Evolutionary conservation across 2,329 filamentous ascomycete genomes (phyloP).

Genomic region (Xylaria polymorpha): DNA sequence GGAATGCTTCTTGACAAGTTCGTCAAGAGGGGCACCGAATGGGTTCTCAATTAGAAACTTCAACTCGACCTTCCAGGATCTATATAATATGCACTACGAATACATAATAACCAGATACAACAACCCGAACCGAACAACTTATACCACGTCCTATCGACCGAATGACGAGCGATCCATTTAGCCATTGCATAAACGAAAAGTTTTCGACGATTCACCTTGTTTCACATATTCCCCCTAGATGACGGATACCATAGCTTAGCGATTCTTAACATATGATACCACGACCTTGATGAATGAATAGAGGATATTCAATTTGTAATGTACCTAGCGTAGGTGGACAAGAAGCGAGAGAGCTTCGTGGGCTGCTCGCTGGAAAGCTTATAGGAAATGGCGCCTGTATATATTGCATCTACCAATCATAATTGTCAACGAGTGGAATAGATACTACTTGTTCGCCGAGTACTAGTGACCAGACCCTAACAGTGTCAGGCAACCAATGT

Average conservation of each 20-base stretch:
- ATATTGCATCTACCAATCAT: conserved; percentile 28
- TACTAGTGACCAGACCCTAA: not conserved
- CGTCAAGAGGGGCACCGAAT: conserved; percentile 95
- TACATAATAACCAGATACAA: conserved; percentile 18
- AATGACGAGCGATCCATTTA: conserved; percentile 21
- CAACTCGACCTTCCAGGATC: not conserved
- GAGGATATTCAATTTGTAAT: conserved; percentile 14
- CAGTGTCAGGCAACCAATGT: not conserved
- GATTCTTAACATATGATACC: conserved; percentile 35
- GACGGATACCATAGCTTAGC: conserved; percentile 29
- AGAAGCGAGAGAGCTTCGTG: not conserved
- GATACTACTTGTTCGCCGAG: not conserved
- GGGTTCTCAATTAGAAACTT: conserved; percentile 67
- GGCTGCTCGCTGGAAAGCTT: conserved; percentile 3
- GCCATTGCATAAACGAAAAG: conserved; percentile 28
- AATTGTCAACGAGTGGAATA: conserved; percentile 16
- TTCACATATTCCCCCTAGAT: conserved; percentile 26
- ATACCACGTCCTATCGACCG: conserved; percentile 9
- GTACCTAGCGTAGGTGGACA: not conserved
- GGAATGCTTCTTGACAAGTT: conserved; percentile 92
- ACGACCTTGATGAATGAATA: conserved; percentile 25
- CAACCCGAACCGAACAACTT: conserved; percentile 10
- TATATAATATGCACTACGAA: not conserved
- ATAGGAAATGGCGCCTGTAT: conserved; percentile 21
- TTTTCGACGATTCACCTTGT: conserved; percentile 25